These are phyloP conservation scores for Diaporthe sp. DNA, from an alignment of 2,329 filamentous ascomycete genomes.

Conservation along the genomic window DNA sequence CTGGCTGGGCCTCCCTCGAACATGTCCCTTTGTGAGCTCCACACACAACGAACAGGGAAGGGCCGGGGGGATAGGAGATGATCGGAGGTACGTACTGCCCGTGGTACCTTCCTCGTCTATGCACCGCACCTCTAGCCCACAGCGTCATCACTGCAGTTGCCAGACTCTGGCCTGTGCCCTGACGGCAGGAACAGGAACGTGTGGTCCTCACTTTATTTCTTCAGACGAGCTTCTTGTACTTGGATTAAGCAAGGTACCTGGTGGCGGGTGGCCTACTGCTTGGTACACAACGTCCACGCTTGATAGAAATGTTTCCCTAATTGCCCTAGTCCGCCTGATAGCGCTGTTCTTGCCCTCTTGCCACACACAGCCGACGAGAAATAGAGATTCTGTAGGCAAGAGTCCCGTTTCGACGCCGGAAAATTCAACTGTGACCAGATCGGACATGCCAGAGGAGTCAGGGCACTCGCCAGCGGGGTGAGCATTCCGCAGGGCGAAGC, in stretches of 20 bases:
- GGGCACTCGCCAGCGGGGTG: constrained; percentile 7
- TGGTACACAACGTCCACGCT: neutral
- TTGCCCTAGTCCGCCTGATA: neutral
- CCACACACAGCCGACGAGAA: too few species aligned
- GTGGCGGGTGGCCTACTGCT: neutral
- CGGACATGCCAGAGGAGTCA: neutral
- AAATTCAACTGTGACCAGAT: neutral
- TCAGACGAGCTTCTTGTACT: neutral
- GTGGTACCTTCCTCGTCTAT: neutral
- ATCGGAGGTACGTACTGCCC: neutral
- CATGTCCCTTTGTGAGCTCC: constrained; percentile 23
- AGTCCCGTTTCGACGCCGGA: neutral
- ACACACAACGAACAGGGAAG: constrained; percentile 6
- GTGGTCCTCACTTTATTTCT: neutral
- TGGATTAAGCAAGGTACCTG: neutral
- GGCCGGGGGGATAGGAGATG: neutral
- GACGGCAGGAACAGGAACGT: constrained; percentile 1
- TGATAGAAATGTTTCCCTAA: neutral
- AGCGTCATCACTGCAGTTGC: constrained; percentile 13
- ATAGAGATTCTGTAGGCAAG: neutral
- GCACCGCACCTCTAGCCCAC: neutral
- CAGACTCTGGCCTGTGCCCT: constrained; percentile 7
- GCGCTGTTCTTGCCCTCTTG: neutral
- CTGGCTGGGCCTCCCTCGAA: neutral
- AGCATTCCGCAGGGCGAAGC: constrained; percentile 18